Evolutionary conservation across 345 rosid genomes (phyloP).

Genomic region (Pelargonium nanum): DNA sequence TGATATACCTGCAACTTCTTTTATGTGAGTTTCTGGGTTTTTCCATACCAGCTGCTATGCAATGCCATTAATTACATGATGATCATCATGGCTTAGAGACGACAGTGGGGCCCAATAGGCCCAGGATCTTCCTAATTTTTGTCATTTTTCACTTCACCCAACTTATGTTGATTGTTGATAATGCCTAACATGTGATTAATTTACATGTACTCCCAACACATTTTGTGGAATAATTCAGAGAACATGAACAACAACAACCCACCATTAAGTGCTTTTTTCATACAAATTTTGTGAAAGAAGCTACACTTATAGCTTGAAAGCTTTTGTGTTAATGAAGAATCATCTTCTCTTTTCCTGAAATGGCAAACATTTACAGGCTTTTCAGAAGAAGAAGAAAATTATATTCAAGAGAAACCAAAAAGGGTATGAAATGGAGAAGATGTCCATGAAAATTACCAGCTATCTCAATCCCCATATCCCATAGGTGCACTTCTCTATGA

Average conservation of each 20-base stretch:
- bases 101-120: background rate
- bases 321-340: background rate
- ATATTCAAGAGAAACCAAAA: background rate
- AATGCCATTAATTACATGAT: background rate
- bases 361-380: constrained; percentile 15
- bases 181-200: constrained; percentile 17
- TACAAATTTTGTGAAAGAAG: too few relatives aligned
- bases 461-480: background rate
- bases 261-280: too few relatives aligned
- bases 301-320: too few relatives aligned
- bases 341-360: constrained; percentile 16
- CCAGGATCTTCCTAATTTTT: background rate
- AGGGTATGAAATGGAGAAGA: background rate
- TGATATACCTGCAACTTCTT: too few relatives aligned
- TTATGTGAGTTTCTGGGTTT: background rate
- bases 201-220: too few relatives aligned
- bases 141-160: background rate
- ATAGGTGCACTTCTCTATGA: background rate
- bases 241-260: too few relatives aligned
- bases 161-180: too few relatives aligned
- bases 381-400: background rate
- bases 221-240: too few relatives aligned
- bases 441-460: background rate
- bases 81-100: background rate
- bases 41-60: too few relatives aligned